phyloP scores from a whole-genome alignment of 129 eudicot genomes.

The Oenanthe sinensis region DNA sequence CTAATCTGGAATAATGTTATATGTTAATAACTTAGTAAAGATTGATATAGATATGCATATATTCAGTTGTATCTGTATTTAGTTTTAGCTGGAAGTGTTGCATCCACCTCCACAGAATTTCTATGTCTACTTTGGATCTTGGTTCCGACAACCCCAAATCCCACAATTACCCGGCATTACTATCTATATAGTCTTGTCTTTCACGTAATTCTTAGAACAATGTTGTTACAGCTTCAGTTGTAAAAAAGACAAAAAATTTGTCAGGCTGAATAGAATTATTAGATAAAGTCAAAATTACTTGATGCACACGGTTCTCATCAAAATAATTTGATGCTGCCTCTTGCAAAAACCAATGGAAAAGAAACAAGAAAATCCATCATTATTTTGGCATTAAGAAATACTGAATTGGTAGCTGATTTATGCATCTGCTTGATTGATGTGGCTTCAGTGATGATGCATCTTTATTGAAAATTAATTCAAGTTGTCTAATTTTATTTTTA shows the following conservation, averaged over 20 bases:
- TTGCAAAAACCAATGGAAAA: neutral
- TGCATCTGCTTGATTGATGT: neutral
- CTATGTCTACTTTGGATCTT: neutral
- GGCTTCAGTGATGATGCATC: neutral
- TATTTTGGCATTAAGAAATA: neutral
- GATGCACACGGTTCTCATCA: neutral
- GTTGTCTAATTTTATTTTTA: slow-evolving; percentile 18
- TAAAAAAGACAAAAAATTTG: neutral
- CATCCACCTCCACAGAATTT: neutral
- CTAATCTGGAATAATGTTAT: neutral
- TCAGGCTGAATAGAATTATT: neutral
- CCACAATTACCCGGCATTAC: neutral
- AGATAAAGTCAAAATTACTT: neutral
- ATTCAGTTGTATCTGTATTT: neutral
- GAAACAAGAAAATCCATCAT: neutral
- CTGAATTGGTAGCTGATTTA: neutral
- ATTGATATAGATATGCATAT: neutral
- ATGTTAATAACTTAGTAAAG: neutral
- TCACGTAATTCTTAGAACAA: neutral
- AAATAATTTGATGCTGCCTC: neutral
- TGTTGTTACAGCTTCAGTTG: neutral
- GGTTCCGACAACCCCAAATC: neutral
- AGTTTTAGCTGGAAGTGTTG: neutral
- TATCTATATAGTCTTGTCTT: neutral
- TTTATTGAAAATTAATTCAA: neutral